phyloP scores from a whole-genome alignment of 805 yeast species.

The Saturnispora saitoi region DNA sequence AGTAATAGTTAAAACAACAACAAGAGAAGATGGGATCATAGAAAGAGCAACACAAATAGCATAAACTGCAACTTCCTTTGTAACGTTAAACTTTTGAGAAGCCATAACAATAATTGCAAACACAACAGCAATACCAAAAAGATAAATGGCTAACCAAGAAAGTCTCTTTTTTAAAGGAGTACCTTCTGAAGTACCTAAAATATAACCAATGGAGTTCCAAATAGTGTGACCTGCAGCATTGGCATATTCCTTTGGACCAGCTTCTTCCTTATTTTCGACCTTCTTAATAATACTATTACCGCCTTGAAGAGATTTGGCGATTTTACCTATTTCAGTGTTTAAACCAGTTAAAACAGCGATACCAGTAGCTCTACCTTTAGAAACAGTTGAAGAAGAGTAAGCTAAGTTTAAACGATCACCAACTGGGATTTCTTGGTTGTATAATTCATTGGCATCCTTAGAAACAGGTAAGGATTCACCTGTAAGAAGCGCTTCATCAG shows the following conservation, averaged over 20 bases:
- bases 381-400: slow-evolving; percentile 56
- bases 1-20: slow-evolving; percentile 75
- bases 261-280: slow-evolving; percentile 36
- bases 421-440: slow-evolving; percentile 40
- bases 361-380: slow-evolving; percentile 70
- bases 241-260: slow-evolving; percentile 39
- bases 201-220: slow-evolving; percentile 51
- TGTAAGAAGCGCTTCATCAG: slow-evolving; percentile 81
- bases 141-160: slow-evolving; percentile 64
- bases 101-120: slow-evolving; percentile 86
- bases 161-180: slow-evolving; percentile 75
- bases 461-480: slow-evolving; percentile 81
- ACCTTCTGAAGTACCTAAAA: slow-evolving; percentile 69
- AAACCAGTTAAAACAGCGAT: slow-evolving; percentile 63
- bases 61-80: slow-evolving; percentile 73
- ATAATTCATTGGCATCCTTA: slow-evolving; percentile 39
- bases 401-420: slow-evolving; percentile 73
- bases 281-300: slow-evolving; percentile 32
- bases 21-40: slow-evolving; percentile 75
- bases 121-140: slow-evolving; percentile 71
- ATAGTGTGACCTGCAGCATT: slow-evolving; percentile 40
- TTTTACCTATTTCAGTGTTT: slow-evolving; percentile 64
- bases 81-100: slow-evolving; percentile 67
- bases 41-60: slow-evolving; percentile 80
- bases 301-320: slow-evolving; percentile 51